Evolutionary conservation across 305 asterid genomes (phyloP).

Genomic region (Rubia tinctorum): DNA sequence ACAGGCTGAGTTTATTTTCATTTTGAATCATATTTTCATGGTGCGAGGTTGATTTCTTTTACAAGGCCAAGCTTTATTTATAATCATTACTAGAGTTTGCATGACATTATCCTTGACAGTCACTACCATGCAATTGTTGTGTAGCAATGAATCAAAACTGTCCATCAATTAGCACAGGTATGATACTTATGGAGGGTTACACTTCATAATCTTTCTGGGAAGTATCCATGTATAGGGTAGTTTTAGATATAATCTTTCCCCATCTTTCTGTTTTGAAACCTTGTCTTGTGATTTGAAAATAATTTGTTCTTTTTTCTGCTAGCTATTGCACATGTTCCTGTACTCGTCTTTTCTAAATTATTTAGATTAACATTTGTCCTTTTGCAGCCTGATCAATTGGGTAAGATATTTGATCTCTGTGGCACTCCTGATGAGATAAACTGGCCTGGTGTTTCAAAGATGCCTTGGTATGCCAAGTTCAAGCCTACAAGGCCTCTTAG

Average conservation of each 20-base stretch:
- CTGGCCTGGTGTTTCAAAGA: constrained; percentile 99
- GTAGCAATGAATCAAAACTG: neutral
- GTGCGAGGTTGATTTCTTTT: neutral
- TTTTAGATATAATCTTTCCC: neutral
- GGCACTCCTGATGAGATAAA: constrained; percentile 92
- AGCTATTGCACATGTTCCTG: constrained; percentile 1
- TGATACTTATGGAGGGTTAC: neutral
- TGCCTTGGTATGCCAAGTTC: constrained; percentile 92
- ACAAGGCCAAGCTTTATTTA: neutral
- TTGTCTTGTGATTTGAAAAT: neutral
- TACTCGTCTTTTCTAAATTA: neutral
- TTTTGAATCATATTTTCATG: neutral
- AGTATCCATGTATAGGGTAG: neutral
- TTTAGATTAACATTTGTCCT: neutral
- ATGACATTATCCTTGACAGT: neutral
- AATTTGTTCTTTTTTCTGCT: neutral
- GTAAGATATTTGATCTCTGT: constrained; percentile 92
- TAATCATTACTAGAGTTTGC: neutral
- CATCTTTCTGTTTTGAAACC: neutral
- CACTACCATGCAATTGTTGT: neutral
- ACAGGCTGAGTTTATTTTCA: neutral
- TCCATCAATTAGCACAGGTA: neutral
- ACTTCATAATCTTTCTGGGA: neutral
- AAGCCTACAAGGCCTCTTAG: constrained; percentile 83
- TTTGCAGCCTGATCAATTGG: constrained; percentile 87